These are phyloP conservation scores for Colletotrichum destructivum DNA, from an alignment of 2,329 filamentous ascomycete genomes.

Conservation along the genomic window DNA sequence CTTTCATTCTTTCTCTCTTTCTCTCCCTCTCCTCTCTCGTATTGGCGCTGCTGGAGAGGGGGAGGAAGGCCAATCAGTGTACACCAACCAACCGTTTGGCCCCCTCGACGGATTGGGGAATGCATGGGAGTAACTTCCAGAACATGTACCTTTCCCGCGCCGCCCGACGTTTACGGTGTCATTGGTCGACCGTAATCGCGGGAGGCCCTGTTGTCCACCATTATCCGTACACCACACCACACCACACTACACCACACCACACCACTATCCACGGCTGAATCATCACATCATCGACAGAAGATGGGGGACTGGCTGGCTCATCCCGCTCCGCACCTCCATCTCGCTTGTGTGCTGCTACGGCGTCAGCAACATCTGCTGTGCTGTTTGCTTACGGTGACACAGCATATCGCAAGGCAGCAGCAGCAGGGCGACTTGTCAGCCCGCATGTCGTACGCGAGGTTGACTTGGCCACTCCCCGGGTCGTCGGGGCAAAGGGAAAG, in stretches of 20 bases:
- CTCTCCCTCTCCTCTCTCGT: not conserved
- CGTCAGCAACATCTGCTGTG: slow-evolving; percentile 16
- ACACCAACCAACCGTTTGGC: not conserved
- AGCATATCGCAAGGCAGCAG: slow-evolving; percentile 17
- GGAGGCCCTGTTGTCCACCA: not conserved
- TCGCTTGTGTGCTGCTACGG: not conserved
- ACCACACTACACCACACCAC: too few species aligned
- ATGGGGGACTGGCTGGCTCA: slow-evolving; percentile 7
- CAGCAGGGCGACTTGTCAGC: slow-evolving; percentile 6
- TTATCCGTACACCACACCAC: not conserved
- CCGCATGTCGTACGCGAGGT: slow-evolving; percentile 5
- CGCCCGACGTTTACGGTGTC: not conserved
- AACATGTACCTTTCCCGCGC: slow-evolving; percentile 24
- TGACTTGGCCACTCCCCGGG: not conserved
- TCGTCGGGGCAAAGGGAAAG: too few species aligned
- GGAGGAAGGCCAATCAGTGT: slow-evolving; percentile 12
- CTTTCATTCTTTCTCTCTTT: too few species aligned
- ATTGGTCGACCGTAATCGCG: not conserved
- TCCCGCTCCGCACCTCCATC: slow-evolving; percentile 37
- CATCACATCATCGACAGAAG: not conserved
- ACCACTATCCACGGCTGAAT: not conserved
- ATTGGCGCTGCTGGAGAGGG: not conserved
- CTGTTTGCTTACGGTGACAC: slow-evolving; percentile 36
- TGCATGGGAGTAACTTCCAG: slow-evolving; percentile 14
- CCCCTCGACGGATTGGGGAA: not conserved